These are phyloP conservation scores for Mycena floridula DNA, from an alignment of 768 basidiomycete species.

Conservation along the genomic window DNA sequence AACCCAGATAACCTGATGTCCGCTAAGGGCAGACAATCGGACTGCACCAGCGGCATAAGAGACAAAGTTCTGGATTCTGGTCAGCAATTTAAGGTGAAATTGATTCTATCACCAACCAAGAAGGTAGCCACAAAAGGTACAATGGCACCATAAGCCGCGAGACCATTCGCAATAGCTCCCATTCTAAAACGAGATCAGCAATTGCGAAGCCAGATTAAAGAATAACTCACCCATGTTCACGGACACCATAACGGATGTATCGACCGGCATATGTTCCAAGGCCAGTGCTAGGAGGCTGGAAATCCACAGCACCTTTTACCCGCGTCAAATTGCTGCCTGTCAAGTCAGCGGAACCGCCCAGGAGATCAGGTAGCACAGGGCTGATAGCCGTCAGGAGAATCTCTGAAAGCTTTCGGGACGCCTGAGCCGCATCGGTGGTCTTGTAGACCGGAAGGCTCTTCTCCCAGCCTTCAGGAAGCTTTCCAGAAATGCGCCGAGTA, in stretches of 20 bases:
- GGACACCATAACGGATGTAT: slow-evolving; percentile 94
- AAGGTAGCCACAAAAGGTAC: slow-evolving; percentile 91
- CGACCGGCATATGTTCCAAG: slow-evolving; percentile 82
- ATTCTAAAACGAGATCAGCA: too few species aligned
- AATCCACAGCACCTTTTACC: slow-evolving; percentile 79
- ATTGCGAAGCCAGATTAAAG: too few species aligned
- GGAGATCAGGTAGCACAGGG: slow-evolving; percentile 72
- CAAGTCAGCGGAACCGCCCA: slow-evolving; percentile 88
- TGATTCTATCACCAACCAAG: slow-evolving; percentile 44
- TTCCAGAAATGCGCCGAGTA: slow-evolving; percentile 74
- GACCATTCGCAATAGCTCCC: slow-evolving; percentile 92
- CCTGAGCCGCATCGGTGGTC: slow-evolving; percentile 75
- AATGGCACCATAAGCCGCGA: slow-evolving; percentile 85
- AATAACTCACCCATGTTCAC: slow-evolving; percentile 97
- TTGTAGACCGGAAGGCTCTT: slow-evolving; percentile 81
- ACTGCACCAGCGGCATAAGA: slow-evolving; percentile 93
- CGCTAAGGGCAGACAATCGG: slow-evolving; percentile 82
- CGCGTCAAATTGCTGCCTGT: slow-evolving; percentile 92
- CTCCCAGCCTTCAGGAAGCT: slow-evolving; percentile 86
- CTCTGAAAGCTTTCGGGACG: slow-evolving; percentile 90
- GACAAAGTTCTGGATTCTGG: slow-evolving; percentile 68
- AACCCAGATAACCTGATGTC: slow-evolving; percentile 91
- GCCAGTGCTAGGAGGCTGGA: slow-evolving; percentile 84
- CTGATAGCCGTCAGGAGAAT: slow-evolving; percentile 75
- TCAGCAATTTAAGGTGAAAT: not conserved